Evolutionary conservation across 768 basidiomycete genomes (phyloP), one percentile per base, ranked within the genome.

Genomic region (Leccinum ochraceum): DNA sequence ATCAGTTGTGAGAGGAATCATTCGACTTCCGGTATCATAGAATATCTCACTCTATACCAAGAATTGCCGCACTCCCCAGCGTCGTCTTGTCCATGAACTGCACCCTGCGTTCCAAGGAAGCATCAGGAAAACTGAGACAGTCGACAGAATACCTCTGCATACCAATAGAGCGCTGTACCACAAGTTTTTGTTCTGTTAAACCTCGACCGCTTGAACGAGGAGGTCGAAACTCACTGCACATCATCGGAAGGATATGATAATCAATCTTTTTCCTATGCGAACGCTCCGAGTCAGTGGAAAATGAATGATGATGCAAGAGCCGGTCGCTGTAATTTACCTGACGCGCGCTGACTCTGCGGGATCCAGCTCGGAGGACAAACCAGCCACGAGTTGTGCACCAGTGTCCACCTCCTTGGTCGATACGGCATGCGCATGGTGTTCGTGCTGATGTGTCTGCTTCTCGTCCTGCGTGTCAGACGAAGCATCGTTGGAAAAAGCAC

Each of bases 31-130:
- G 16, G 39, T 11, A 28, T 53, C 46, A 11, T 13, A 14, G 14
- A 36, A 20, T 57, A 48, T 62, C 81, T 61, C 37, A 87, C 89
- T 76, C 75, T 67, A 91, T 90, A 1, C 89, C 89, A 51, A 91
- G 79, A 62, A 90, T 88, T 2, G 89, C 83, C 1, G 88, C 68
- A 61, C 80, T 84, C 1, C 87, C 88, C 3, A 91, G 75, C 0
- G 88, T 90, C 0, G 84, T 86, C 74, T 89, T 89, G 63, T 90
- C 89, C 86, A 90, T 89, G 60, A 86, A 89, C 67, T 90, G 88
- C 17, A 90, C 80, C 82, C 88, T 86, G 60, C 16, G 4, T 22
- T 6, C 49, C 58, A 26, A n/a, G 5, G 24, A 26, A 13, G 10
- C 37, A 37, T 54, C 9, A 51, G 9, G 7, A 24, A 10, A 17